phyloP scores from a whole-genome alignment of 495 filamentous ascomycete genomes.

The Trichoderma parareesei region DNA sequence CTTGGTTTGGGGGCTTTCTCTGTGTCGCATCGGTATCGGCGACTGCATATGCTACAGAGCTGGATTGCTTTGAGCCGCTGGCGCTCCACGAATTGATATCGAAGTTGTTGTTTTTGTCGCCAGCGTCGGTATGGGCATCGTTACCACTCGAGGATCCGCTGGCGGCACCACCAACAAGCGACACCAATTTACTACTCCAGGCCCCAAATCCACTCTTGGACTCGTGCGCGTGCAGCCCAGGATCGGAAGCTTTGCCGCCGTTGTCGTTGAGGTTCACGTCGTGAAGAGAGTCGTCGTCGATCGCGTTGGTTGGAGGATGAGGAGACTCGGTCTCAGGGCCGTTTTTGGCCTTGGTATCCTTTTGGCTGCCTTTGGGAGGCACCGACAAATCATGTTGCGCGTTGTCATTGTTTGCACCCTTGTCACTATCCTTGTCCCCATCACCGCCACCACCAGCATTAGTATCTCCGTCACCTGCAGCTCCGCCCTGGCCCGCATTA shows the following conservation, averaged over 20 bases:
- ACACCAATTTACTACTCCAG: conserved; percentile 27
- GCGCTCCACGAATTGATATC: conserved; percentile 7
- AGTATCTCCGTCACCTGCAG: conserved; percentile 20
- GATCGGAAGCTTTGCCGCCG: conserved; percentile 25
- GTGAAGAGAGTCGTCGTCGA: conserved; percentile 30
- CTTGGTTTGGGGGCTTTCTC: not conserved
- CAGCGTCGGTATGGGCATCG: conserved; percentile 17
- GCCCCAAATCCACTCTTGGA: conserved; percentile 27
- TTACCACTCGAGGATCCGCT: conserved; percentile 27
- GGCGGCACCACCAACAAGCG: conserved; percentile 23
- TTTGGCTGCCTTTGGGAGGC: conserved; percentile 39
- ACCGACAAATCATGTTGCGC: conserved; percentile 28
- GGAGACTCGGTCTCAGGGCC: conserved; percentile 14
- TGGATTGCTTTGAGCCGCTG: conserved; percentile 14
- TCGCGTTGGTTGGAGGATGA: conserved; percentile 16
- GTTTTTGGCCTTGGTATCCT: conserved; percentile 22
- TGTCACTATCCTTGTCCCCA: conserved; percentile 27
- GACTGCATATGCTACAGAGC: conserved; percentile 1
- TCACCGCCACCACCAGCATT: conserved; percentile 23
- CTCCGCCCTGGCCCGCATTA: conserved; percentile 18
- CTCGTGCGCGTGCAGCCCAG: conserved; percentile 27
- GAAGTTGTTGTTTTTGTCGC: conserved; percentile 17
- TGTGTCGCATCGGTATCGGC: not conserved
- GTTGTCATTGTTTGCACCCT: conserved; percentile 24
- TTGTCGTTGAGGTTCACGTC: conserved; percentile 41